A percentile compares a stretch with the other conserved stretches of the same genome.
Evolutionary conservation across 2,329 filamentous ascomycete genomes (phyloP).

Genomic region (Fusarium proliferatum): DNA sequence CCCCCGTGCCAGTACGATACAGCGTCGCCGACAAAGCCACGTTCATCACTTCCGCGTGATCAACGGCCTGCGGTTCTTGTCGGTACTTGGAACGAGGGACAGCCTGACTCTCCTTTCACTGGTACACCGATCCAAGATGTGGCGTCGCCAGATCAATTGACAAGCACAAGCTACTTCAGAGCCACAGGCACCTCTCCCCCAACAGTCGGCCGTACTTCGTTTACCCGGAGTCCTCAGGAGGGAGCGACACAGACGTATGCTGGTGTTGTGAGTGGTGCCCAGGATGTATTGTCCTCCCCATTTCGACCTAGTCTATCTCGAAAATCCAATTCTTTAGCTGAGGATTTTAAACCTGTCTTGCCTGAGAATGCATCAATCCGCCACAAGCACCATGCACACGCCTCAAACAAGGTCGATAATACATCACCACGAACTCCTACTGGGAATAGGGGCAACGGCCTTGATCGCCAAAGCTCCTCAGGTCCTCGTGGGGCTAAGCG

Average conservation of each 20-base stretch:
- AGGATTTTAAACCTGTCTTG: constrained; percentile 4
- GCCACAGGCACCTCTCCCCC: constrained; percentile 19
- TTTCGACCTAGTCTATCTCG: constrained; percentile 16
- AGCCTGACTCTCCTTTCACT: constrained; percentile 66
- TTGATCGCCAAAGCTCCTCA: constrained; percentile 11
- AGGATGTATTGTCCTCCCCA: constrained; percentile 8
- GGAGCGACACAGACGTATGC: constrained; percentile 31
- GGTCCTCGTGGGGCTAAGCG: constrained; percentile 52
- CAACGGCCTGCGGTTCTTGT: constrained; percentile 66
- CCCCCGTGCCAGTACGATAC: constrained; percentile 51
- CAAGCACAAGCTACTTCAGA: constrained; percentile 35
- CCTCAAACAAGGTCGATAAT: constrained; percentile 32
- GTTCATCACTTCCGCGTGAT: constrained; percentile 51
- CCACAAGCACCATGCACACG: constrained; percentile 6
- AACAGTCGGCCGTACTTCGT: constrained; percentile 5
- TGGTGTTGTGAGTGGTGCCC: constrained; percentile 20
- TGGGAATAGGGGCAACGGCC: not conserved
- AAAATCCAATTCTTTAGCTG: constrained; percentile 10
- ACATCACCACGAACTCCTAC: constrained; percentile 17
- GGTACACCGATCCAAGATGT: constrained; percentile 44
- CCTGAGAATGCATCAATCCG: constrained; percentile 5
- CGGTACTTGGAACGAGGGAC: constrained; percentile 72
- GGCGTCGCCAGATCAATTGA: constrained; percentile 26
- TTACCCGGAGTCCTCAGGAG: constrained; percentile 23
- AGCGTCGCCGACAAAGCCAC: constrained; percentile 42